Conservation (phyloP, 2,329 filamentous ascomycete genomes). For the Talaromyces pinophilus region DNA sequence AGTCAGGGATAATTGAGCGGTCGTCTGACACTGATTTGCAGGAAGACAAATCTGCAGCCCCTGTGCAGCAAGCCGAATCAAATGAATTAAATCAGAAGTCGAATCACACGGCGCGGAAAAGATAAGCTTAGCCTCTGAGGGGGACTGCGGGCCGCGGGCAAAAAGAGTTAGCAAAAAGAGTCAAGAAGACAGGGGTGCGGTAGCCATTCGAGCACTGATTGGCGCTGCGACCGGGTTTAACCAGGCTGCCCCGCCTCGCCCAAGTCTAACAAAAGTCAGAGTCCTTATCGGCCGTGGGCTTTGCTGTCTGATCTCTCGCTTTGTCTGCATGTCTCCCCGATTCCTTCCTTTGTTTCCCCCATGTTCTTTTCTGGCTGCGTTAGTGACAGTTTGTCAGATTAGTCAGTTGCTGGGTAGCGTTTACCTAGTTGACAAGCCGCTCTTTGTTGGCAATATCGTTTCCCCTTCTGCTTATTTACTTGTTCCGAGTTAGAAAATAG, state of each 20-base stretch:
- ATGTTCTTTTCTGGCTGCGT: background rate
- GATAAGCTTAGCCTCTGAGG: conserved; percentile 4
- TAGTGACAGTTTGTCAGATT: background rate
- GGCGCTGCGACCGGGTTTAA: background rate
- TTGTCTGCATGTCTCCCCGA: conserved; percentile 6
- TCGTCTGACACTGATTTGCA: conserved; percentile 2
- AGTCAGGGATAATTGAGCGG: background rate
- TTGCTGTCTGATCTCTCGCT: conserved; percentile 4
- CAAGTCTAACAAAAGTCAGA: background rate
- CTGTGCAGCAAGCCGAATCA: background rate
- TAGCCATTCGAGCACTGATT: conserved; percentile 2
- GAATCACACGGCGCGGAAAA: background rate
- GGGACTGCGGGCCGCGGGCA: background rate
- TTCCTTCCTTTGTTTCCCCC: conserved; percentile 8
- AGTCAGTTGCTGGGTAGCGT: background rate
- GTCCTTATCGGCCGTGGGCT: background rate
- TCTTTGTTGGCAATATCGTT: background rate
- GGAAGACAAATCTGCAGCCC: background rate
- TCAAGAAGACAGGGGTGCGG: background rate
- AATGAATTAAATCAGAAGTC: background rate
- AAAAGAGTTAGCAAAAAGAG: background rate
- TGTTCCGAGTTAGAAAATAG: background rate
- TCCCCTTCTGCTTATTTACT: background rate
- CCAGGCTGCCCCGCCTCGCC: conserved; percentile 12
- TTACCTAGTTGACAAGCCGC: background rate